These are phyloP conservation scores for Penicillium sp. DNA, from an alignment of 2,329 filamentous ascomycete genomes.

Conservation along the genomic window DNA sequence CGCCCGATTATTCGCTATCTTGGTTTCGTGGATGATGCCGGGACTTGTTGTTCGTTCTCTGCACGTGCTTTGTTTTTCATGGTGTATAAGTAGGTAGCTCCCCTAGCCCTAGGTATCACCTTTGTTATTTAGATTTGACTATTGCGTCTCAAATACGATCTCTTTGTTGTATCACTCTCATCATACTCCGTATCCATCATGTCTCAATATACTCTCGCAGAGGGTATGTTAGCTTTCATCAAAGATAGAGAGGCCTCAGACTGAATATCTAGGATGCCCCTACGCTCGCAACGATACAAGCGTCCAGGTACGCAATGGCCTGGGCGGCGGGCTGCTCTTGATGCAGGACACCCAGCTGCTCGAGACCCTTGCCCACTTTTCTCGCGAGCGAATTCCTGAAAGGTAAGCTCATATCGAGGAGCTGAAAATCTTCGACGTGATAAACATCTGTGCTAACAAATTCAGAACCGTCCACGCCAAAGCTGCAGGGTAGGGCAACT, in stretches of 20 bases:
- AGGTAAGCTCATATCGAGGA: conserved; percentile 25
- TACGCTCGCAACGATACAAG: conserved; percentile 21
- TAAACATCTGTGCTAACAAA: neutral
- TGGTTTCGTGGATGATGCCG: neutral
- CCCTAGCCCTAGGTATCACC: too few relatives aligned
- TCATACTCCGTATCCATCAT: neutral
- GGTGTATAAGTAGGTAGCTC: neutral
- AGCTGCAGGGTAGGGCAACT: conserved; percentile 40
- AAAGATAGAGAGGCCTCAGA: neutral
- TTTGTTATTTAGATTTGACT: neutral
- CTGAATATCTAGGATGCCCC: conserved; percentile 20
- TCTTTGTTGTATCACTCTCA: neutral
- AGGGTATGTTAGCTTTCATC: conserved; percentile 18
- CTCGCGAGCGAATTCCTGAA: conserved; percentile 60
- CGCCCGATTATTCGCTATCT: neutral
- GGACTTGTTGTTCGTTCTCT: neutral
- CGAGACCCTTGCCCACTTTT: conserved; percentile 59
- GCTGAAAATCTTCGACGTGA: conserved; percentile 2
- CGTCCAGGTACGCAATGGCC: conserved; percentile 22
- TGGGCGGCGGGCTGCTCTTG: conserved; percentile 39
- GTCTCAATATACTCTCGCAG: conserved; percentile 23
- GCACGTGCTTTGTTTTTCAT: neutral
- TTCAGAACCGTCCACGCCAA: conserved; percentile 56
- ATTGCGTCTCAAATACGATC: neutral
- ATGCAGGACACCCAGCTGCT: conserved; percentile 60